Evolutionary conservation across 1,139 yeast species (phyloP), one percentile per base, ranked within the genome.

Genomic region (Kodamaea sp.): DNA sequence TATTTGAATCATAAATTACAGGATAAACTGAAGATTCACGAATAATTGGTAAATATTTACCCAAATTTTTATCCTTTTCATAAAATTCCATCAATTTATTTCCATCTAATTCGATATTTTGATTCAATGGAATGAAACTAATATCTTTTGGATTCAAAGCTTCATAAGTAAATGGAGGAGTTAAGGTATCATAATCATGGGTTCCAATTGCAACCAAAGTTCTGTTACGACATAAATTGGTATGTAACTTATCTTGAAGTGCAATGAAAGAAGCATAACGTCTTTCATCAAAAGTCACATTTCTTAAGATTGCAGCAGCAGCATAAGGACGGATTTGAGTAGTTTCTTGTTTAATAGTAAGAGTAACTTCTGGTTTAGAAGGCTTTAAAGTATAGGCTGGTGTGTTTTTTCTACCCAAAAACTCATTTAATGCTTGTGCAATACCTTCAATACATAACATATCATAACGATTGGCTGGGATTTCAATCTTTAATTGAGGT

Each of bases 401-500:
- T 31, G 84, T 70, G 39, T 67, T 60, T 8, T 64, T 59, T 46
- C 78, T 78, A 29, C 94, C 96, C 54, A 90, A 73, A 60, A 87
- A 94, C 60, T 89, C 95, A 57, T 89, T 89, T 58, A 94, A 73
- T 1, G 97, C 94, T 58, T 89, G 95, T 1, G 97, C 88, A 63
- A 94, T 90, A 58, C 99, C 99, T 66, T 94, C 99, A 49, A 89
- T 84, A 71, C 98, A 94, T 52, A 94, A 80, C 92, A 94, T 81
- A 62, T 92, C 99, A 58, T 92, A 94, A 70, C 98, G 80, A 69
- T 94, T 94, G 48, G 99, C 99, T 41, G 97, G 97, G 49, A 94
- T 83, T 63, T 94, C 99, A 57, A 94, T 89, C 69, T 94, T 94
- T 55, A 88, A 75, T 65, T 90, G 95, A 20, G 99, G 97, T 63